Percentiles rank a stretch among this genome's conserved stretches.
Conservation (phyloP, 352 stramenopile genomes). For the Plasmopara halstedii region DNA sequence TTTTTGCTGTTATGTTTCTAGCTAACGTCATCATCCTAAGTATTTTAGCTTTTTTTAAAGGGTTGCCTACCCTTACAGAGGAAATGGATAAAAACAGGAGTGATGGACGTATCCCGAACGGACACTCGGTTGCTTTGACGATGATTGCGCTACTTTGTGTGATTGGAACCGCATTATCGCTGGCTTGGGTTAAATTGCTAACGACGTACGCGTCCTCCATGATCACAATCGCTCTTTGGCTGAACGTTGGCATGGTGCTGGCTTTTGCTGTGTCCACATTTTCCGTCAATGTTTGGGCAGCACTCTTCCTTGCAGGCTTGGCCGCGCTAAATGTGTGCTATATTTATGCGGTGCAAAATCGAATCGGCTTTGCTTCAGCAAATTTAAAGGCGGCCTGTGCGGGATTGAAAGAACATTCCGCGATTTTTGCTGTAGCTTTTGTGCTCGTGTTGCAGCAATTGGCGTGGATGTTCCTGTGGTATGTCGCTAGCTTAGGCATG, state of each 20-base stretch:
- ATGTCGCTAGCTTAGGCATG: conserved; percentile 52
- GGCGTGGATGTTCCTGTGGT: conserved; percentile 68
- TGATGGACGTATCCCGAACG: conserved; percentile 17
- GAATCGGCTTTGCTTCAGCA: conserved; percentile 75
- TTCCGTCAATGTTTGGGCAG: conserved; percentile 50
- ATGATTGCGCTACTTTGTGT: conserved; percentile 44
- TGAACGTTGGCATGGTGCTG: conserved; percentile 70
- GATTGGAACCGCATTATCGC: conserved; percentile 45
- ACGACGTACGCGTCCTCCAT: conserved; percentile 68
- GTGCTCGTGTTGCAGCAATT: conserved; percentile 64
- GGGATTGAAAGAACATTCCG: conserved; percentile 42
- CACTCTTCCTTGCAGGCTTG: conserved; percentile 46
- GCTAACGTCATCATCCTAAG: conserved; percentile 47
- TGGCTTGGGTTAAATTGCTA: conserved; percentile 70
- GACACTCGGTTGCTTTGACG: conserved; percentile 44
- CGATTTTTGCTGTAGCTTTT: conserved; percentile 61
- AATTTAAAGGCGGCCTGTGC: conserved; percentile 71
- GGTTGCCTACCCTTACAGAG: conserved; percentile 46
- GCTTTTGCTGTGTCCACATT: conserved; percentile 58
- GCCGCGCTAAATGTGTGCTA: conserved; percentile 80
- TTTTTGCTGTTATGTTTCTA: conserved; percentile 71
- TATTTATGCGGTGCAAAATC: conserved; percentile 71
- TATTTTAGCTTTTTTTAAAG: conserved; percentile 63
- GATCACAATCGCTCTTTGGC: conserved; percentile 75
- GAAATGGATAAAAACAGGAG: conserved; percentile 21